A percentile compares a stretch with the other conserved stretches of the same genome.
phyloP scores from a whole-genome alignment of 106 monocot species.

The Agapanthus africanus region DNA sequence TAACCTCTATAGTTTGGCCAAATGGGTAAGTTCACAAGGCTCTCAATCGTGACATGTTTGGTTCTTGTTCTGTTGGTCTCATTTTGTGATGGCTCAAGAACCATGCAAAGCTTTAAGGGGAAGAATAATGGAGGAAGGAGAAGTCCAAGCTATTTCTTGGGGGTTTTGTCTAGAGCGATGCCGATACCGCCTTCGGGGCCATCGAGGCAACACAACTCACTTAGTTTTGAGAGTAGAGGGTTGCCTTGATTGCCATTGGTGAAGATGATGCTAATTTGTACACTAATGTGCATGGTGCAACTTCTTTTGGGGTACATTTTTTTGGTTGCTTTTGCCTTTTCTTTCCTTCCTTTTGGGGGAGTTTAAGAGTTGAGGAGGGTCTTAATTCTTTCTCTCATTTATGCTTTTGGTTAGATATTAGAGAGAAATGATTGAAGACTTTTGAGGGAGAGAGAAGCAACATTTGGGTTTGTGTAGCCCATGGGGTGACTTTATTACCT shows the following conservation, averaged over 20 bases:
- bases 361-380: no score
- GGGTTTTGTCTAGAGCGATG: slow-evolving; percentile 18
- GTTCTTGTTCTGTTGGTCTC: slow-evolving; percentile 3
- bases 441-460: not conserved
- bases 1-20: not conserved
- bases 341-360: not conserved
- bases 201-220: slow-evolving; percentile 19
- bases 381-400: not conserved
- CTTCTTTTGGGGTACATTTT: not conserved
- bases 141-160: not conserved
- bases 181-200: slow-evolving; percentile 22
- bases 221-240: not conserved
- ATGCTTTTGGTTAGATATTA: not conserved
- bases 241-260: no score
- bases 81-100: slow-evolving; percentile 1
- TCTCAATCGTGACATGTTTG: not conserved
- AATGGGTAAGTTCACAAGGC: slow-evolving; percentile 2
- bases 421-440: not conserved
- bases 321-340: not conserved
- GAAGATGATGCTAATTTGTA: not conserved
- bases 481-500: not conserved
- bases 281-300: not conserved
- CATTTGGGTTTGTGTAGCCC: not conserved
- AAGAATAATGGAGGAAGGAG: not conserved
- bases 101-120: slow-evolving; percentile 5